Base-by-base conservation (phyloP, 352 stramenopile species). In the Thraustotheca clavata region DNA sequence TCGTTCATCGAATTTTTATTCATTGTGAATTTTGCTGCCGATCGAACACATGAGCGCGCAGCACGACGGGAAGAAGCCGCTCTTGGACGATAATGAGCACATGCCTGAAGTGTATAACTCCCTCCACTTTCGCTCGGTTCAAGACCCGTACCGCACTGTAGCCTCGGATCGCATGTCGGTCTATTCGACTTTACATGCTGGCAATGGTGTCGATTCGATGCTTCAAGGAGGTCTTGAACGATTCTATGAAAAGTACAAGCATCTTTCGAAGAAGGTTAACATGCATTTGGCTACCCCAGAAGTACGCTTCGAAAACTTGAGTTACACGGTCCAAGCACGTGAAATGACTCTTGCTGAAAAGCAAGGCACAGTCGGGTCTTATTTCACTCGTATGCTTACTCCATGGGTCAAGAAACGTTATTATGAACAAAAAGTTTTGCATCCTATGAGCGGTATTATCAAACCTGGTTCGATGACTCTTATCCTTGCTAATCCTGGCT, bases 201-300 rank as follows among this genome's bases (percentile, higher is more conserved):
- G 84, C 34, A 73, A 88, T 57, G 57, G 57, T 35, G 60, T 91
- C 24, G 82, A 89, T 54, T 77, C 69, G 27, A 89, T 89, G 68
- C 71, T 91, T 1, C 74, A 75, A 40, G 82, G 82, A 24, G 82
- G 82, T 0, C 69, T 91, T 3, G 82, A 91, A 38, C 71, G 69
- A 18, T 91, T 91, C 67, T 91, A 91, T 74, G 84, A 87, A 61
- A 91, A 91, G 67, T 91, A 89, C 73, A 70, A 88, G 61, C 75
- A 88, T 59, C 29, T 87, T 2, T 89, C 77, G 4, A 72, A 69
- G 34, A 88, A 88, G 68, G 73, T 88, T 54, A 88, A 89, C 73
- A 59, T 80, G 20, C 65, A 73, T 54, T 57, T 87, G 50, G 73
- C 78, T 27, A 86, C 78, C 0, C 76, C 78, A 0, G 82, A 89